Evolutionary conservation across 371 early-diverging fungal genomes (phyloP).

Genomic region (Capniomyces stellatus): DNA sequence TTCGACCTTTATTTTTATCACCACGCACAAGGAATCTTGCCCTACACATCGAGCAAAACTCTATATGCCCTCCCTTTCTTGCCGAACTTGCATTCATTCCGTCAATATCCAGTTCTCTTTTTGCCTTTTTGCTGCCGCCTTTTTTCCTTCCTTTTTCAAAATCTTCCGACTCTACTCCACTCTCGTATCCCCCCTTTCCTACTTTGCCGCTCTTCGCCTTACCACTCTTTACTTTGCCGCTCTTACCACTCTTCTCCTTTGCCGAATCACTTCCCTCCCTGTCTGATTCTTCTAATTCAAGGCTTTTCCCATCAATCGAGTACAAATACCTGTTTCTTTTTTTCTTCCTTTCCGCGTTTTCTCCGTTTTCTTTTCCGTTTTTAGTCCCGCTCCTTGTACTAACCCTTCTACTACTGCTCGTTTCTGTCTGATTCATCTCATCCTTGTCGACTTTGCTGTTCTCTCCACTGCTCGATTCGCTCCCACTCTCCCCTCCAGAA

Average conservation of each 20-base stretch:
- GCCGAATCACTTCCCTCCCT: no score
- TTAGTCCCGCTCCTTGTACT: neutral
- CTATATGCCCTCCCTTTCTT: constrained; percentile 21
- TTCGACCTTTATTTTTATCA: neutral
- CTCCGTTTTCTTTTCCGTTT: constrained; percentile 5
- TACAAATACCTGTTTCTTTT: constrained; percentile 1
- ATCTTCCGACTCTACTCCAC: constrained; percentile 1
- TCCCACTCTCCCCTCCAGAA: neutral
- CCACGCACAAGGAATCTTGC: constrained; percentile 12
- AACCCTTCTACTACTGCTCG: neutral
- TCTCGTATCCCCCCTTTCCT: neutral
- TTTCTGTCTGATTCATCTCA: no score
- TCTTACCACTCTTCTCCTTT: no score
- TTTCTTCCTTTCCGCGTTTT: neutral
- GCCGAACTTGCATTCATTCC: constrained; percentile 22
- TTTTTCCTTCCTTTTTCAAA: constrained; percentile 5
- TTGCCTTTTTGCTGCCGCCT: constrained; percentile 5
- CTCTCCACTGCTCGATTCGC: neutral
- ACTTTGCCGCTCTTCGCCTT: no score
- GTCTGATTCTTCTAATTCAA: no score
- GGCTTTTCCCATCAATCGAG: no score
- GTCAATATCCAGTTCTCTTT: constrained; percentile 1
- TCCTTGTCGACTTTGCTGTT: no score
- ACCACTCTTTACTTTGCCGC: no score
- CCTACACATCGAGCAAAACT: constrained; percentile 14